Evolutionary conservation across 768 basidiomycete genomes (phyloP).

Genomic region (Agrocybe praecox): DNA sequence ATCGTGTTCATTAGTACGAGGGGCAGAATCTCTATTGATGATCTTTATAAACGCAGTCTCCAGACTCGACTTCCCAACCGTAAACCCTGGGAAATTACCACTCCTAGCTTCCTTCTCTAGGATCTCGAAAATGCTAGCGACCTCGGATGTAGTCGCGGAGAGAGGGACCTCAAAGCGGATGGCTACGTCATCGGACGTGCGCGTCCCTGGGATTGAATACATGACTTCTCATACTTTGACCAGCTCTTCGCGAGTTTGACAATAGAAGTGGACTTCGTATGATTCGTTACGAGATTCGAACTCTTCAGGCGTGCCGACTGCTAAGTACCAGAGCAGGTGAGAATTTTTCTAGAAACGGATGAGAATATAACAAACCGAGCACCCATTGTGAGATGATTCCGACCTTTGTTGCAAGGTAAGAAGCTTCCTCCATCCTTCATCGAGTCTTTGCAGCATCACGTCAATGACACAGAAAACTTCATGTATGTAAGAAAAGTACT

Average conservation of each 20-base stretch:
- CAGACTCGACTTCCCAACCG: constrained; percentile 67
- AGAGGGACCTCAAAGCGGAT: constrained; percentile 67
- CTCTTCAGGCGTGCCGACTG: constrained; percentile 20
- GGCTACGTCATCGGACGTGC: constrained; percentile 61
- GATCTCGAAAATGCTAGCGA: constrained; percentile 59
- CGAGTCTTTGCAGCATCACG: constrained; percentile 14
- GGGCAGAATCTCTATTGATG: constrained; percentile 44
- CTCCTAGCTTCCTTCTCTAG: constrained; percentile 41
- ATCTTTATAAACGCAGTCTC: constrained; percentile 78
- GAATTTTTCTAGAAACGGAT: background rate
- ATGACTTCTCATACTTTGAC: constrained; percentile 48
- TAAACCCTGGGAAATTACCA: constrained; percentile 55
- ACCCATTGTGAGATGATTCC: constrained; percentile 14
- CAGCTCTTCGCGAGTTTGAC: constrained; percentile 50
- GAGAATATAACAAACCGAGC: constrained; percentile 10
- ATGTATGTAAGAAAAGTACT: too few relatives aligned
- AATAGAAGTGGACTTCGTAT: constrained; percentile 63
- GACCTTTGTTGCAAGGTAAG: constrained; percentile 24
- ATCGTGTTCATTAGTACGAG: too few relatives aligned
- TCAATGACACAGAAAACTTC: background rate
- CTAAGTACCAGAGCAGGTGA: background rate
- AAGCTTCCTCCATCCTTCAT: constrained; percentile 32
- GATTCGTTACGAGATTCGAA: constrained; percentile 19
- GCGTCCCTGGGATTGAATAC: constrained; percentile 52
- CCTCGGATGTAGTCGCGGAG: constrained; percentile 6